phyloP scores from a whole-genome alignment of 345 rosid species.

The Odontarrhena argentea region DNA sequence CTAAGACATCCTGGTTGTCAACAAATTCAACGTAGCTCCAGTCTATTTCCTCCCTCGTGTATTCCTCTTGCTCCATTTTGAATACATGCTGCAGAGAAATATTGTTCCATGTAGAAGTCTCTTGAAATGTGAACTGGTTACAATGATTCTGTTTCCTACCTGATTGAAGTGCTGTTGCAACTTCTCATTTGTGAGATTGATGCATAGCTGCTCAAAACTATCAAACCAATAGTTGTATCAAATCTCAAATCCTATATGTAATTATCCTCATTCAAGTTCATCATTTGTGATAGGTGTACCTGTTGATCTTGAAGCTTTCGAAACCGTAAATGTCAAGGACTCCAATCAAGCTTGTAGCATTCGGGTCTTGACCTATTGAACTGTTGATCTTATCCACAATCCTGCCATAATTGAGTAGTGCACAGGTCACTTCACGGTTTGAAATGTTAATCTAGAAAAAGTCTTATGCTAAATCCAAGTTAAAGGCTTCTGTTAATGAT shows the following conservation, averaged over 20 bases:
- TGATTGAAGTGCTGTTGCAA: constrained; percentile 82
- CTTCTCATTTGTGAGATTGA: constrained; percentile 79
- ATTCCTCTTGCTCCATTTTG: constrained; percentile 82
- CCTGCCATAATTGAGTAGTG: constrained; percentile 47
- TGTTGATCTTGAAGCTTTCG: constrained; percentile 74
- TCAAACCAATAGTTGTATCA: constrained; percentile 10
- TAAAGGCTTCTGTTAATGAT: constrained; percentile 17
- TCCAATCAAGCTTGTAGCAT: constrained; percentile 64
- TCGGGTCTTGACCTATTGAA: constrained; percentile 76
- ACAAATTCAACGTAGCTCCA: constrained; percentile 84
- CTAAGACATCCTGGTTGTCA: constrained; percentile 78
- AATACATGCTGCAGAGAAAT: constrained; percentile 64
- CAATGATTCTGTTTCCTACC: constrained; percentile 43
- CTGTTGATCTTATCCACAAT: constrained; percentile 72
- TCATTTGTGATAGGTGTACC: constrained; percentile 41
- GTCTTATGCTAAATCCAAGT: constrained; percentile 3
- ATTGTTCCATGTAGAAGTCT: constrained; percentile 19
- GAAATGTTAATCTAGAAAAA: constrained; percentile 13
- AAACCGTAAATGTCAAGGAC: constrained; percentile 84
- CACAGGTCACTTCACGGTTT: constrained; percentile 23
- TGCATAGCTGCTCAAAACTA: constrained; percentile 83
- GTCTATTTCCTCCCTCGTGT: constrained; percentile 66
- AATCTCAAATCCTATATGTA: constrained; percentile 13
- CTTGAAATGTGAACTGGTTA: constrained; percentile 17
- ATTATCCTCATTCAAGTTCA: constrained; percentile 14